Evolutionary conservation across 202 grass and related monocot species (phyloP).

Genomic region (Saccharum hybrid): DNA sequence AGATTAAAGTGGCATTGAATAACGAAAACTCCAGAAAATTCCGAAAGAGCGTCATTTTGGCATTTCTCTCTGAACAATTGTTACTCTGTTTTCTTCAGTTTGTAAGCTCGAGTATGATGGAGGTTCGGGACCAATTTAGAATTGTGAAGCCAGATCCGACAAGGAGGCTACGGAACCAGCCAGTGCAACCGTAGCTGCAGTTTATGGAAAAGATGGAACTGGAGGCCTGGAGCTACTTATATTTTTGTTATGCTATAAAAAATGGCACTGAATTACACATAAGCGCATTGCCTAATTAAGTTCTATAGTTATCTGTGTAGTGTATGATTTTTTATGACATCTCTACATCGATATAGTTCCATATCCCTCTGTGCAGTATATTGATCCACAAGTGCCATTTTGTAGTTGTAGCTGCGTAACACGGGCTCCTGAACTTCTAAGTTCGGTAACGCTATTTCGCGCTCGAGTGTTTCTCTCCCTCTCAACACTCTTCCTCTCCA

Average conservation of each 20-base stretch:
- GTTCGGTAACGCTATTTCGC: too few relatives aligned
- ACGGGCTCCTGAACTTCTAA: neutral
- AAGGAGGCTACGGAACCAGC: neutral
- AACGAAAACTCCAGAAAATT: neutral
- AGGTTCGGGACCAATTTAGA: slow-evolving; percentile 69
- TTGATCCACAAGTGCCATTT: neutral
- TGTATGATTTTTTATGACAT: neutral
- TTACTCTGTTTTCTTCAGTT: slow-evolving; percentile 59
- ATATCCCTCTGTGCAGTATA: neutral
- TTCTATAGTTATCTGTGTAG: neutral
- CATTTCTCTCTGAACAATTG: slow-evolving; percentile 19
- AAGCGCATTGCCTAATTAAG: neutral
- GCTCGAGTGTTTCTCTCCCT: too few relatives aligned
- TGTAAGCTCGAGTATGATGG: slow-evolving; percentile 67
- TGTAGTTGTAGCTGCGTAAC: neutral
- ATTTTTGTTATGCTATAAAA: neutral
- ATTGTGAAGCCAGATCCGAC: slow-evolving; percentile 53
- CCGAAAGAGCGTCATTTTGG: neutral
- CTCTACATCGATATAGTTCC: neutral
- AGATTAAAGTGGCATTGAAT: neutral
- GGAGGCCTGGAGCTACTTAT: neutral
- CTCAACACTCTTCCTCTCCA: too few relatives aligned
- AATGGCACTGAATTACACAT: neutral
- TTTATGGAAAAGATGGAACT: neutral
- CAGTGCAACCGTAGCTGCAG: slow-evolving; percentile 7